Evolutionary conservation across 2,329 filamentous ascomycete genomes (phyloP).

Genomic region (Ceratocystis ficicola): DNA sequence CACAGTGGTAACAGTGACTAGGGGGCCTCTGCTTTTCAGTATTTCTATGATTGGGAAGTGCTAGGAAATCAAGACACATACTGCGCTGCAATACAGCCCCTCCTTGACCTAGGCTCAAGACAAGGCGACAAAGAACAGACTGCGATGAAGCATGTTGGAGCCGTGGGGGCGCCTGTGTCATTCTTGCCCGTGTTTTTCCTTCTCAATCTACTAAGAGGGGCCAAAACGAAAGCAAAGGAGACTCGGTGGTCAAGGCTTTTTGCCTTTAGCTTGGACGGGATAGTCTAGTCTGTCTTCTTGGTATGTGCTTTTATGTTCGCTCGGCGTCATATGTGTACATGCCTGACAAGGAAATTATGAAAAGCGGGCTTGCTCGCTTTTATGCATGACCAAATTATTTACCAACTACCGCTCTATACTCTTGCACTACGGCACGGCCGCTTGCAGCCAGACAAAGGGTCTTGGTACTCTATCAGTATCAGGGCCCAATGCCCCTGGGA

Average conservation of each 20-base stretch:
- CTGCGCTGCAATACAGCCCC: no score
- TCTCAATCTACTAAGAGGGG: background rate
- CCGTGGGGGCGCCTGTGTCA: background rate
- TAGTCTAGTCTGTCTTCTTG: background rate
- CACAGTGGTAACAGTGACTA: background rate
- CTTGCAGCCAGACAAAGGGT: no score
- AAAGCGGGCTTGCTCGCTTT: background rate
- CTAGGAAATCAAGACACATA: background rate
- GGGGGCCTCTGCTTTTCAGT: background rate
- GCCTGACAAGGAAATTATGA: background rate
- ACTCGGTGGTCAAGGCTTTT: background rate
- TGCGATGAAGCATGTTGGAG: background rate
- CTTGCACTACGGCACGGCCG: no score
- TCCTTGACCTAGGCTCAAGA: background rate
- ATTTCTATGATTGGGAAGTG: background rate
- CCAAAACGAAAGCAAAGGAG: background rate
- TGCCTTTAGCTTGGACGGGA: background rate
- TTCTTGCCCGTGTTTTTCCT: constrained; percentile 3
- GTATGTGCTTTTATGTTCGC: background rate
- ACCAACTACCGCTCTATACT: no score
- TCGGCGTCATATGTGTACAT: background rate
- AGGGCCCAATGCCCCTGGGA: no score
- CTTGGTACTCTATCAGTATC: no score
- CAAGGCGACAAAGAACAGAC: background rate
- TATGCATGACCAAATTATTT: background rate